Evolutionary conservation across 495 filamentous ascomycete species (phyloP).

Genomic region (Penicillium soppii): DNA sequence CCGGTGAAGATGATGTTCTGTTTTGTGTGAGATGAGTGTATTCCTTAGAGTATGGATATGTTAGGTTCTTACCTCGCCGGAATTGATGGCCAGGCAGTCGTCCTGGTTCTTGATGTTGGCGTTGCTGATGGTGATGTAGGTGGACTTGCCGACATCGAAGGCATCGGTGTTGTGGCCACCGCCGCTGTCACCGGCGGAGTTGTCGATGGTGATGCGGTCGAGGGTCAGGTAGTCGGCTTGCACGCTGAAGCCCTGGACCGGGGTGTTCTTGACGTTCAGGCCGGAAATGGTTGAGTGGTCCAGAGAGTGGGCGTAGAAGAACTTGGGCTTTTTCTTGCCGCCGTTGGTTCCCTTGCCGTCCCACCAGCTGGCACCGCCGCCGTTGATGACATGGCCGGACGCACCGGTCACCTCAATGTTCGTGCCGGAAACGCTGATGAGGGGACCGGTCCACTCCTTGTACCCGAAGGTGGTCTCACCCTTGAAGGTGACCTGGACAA

Average conservation of each 20-base stretch:
- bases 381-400: slow-evolving; percentile 41
- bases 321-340: slow-evolving; percentile 58
- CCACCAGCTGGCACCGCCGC: slow-evolving; percentile 51
- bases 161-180: slow-evolving; percentile 66
- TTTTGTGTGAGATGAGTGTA: neutral
- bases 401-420: slow-evolving; percentile 44
- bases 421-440: slow-evolving; percentile 46
- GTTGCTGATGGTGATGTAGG: slow-evolving; percentile 52
- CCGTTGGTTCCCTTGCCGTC: slow-evolving; percentile 53
- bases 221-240: slow-evolving; percentile 52
- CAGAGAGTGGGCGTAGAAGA: slow-evolving; percentile 53
- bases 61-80: slow-evolving; percentile 31
- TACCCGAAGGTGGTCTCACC: slow-evolving; percentile 55
- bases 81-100: slow-evolving; percentile 65
- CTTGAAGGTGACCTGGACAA: slow-evolving; percentile 47
- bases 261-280: slow-evolving; percentile 56
- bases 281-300: slow-evolving; percentile 42
- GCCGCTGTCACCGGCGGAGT: slow-evolving; percentile 52
- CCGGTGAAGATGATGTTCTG: slow-evolving; percentile 55
- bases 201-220: slow-evolving; percentile 55
- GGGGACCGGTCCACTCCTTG: slow-evolving; percentile 52
- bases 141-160: slow-evolving; percentile 58
- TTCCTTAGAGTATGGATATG: neutral
- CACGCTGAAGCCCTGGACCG: slow-evolving; percentile 62
- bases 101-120: slow-evolving; percentile 61